phyloP scores from a whole-genome alignment of 345 rosid genomes.

The Alliaria petiolata region DNA sequence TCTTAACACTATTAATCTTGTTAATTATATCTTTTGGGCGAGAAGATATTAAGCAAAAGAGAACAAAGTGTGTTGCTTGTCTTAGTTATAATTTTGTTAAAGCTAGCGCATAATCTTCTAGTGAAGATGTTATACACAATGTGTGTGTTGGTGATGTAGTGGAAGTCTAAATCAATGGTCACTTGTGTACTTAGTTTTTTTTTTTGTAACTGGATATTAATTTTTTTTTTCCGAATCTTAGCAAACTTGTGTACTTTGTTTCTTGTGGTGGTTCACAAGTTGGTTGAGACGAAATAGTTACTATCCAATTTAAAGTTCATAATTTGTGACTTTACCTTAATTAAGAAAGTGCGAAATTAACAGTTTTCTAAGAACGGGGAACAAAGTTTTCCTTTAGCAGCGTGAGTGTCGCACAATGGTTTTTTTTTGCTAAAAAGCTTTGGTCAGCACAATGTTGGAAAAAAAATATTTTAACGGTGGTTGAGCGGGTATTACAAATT shows the following conservation, averaged over 20 bases:
- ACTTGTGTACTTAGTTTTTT: too few species aligned
- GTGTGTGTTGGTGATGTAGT: not conserved
- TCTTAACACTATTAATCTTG: constrained; percentile 46
- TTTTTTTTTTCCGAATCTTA: too few species aligned
- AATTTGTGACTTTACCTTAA: not conserved
- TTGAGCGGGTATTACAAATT: too few species aligned
- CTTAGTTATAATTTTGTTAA: not conserved
- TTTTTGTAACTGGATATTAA: too few species aligned
- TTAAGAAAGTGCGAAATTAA: too few species aligned
- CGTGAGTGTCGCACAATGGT: too few species aligned
- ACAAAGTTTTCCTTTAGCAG: too few species aligned
- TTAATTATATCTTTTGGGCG: constrained; percentile 36
- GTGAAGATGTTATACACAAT: not conserved
- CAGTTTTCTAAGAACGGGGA: too few species aligned
- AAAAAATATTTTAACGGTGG: too few species aligned
- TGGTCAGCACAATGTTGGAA: too few species aligned
- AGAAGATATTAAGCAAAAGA: constrained; percentile 19
- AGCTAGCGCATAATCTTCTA: not conserved
- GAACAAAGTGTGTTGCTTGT: not conserved
- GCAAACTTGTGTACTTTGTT: not conserved
- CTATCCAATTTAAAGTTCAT: not conserved
- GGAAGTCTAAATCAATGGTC: not conserved
- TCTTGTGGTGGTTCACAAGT: constrained; percentile 3
- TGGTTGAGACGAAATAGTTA: not conserved
- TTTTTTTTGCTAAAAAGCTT: too few species aligned